Conservation (phyloP, 2,329 filamentous ascomycete species). For the Scedosporium aurantiacum region DNA sequence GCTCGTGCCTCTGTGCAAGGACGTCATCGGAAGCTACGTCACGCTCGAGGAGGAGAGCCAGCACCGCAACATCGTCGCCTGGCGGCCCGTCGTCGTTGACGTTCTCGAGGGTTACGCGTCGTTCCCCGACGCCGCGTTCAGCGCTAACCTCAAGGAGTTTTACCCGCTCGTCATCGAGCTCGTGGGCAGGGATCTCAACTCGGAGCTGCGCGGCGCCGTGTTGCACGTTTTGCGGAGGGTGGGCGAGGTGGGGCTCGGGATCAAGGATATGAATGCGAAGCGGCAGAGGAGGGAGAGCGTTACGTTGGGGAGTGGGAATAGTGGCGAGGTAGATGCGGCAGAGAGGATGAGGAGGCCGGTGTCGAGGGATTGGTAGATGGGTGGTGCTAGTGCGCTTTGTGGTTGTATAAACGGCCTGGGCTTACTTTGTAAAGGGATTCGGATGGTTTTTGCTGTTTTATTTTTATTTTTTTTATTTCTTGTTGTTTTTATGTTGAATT, state of each 20-base stretch:
- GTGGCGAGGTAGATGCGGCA: constrained; percentile 18
- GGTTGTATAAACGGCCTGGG: too few species aligned
- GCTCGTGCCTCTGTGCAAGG: constrained; percentile 85
- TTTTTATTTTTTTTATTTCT: too few species aligned
- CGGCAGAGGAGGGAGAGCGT: constrained; percentile 29
- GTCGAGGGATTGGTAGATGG: background rate
- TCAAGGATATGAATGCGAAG: constrained; percentile 33
- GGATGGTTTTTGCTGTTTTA: too few species aligned
- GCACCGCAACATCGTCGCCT: constrained; percentile 92
- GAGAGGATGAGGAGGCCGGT: constrained; percentile 15
- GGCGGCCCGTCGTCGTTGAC: constrained; percentile 93
- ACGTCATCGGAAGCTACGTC: constrained; percentile 81
- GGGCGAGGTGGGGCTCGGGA: constrained; percentile 62
- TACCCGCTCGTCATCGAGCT: constrained; percentile 80
- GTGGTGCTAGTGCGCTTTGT: too few species aligned
- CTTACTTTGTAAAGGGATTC: too few species aligned
- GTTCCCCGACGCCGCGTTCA: constrained; percentile 73
- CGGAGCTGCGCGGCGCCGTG: constrained; percentile 67
- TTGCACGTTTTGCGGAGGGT: constrained; percentile 69
- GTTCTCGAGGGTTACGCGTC: constrained; percentile 86
- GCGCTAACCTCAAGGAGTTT: constrained; percentile 68
- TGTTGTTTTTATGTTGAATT: too few species aligned
- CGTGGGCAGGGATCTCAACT: constrained; percentile 67
- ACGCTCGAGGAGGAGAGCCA: constrained; percentile 89
- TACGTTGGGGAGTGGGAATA: constrained; percentile 19